Evolutionary conservation across 2,329 filamentous ascomycete species (phyloP).

Genomic region (Cadophora sp.): DNA sequence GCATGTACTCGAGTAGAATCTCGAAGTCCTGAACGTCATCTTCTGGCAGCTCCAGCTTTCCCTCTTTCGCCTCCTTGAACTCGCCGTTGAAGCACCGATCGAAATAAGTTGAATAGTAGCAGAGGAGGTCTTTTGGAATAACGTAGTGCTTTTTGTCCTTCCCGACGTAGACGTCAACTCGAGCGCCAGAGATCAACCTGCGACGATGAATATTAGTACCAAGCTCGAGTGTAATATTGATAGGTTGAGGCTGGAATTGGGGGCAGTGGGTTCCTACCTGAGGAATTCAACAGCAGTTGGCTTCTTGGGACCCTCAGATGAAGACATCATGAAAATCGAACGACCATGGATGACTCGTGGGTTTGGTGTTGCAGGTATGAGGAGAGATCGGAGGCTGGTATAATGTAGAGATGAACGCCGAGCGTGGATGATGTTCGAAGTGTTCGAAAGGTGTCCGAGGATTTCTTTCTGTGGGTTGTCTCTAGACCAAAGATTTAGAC

Average conservation of each 20-base stretch:
- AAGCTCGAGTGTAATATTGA: no score
- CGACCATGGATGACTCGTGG: background rate
- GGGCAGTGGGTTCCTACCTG: no score
- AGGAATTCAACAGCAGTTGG: conserved; percentile 1
- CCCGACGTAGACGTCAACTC: background rate
- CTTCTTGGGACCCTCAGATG: background rate
- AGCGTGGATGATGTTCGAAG: no score
- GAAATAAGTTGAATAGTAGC: background rate
- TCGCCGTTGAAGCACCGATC: background rate
- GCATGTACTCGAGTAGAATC: background rate
- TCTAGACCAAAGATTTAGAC: no score
- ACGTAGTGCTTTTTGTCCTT: background rate
- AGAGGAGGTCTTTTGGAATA: background rate
- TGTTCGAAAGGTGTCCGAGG: no score
- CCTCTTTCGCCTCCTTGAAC: background rate
- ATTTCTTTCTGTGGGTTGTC: no score
- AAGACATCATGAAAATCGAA: background rate
- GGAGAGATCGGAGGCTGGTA: no score
- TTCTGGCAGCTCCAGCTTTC: background rate
- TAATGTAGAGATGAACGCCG: no score
- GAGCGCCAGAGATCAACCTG: background rate
- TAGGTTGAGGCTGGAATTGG: no score
- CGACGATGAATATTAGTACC: background rate
- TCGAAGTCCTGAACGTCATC: background rate
- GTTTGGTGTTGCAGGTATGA: background rate